Evolutionary conservation across 192 early-diverging fungal species (phyloP).

Genomic region (Gigaspora rosea): DNA sequence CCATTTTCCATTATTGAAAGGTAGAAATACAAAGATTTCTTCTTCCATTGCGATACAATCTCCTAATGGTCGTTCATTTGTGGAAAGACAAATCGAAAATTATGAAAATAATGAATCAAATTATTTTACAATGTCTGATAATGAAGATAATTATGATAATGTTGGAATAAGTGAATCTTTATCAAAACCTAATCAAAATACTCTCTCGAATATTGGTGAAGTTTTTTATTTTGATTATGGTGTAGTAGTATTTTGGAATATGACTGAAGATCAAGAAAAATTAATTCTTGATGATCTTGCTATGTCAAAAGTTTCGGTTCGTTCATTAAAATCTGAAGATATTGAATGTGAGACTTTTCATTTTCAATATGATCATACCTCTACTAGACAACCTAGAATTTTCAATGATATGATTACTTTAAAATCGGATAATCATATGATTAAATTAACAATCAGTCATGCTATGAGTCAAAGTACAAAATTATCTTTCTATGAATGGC

Average conservation of each 20-base stretch:
- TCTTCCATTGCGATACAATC: constrained; percentile 41
- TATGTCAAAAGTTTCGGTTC: constrained; percentile 36
- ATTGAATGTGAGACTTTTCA: constrained; percentile 77
- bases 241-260: constrained; percentile 63
- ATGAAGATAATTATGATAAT: constrained; percentile 17
- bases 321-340: constrained; percentile 52
- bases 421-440: constrained; percentile 63
- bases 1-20: constrained; percentile 55
- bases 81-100: constrained; percentile 54
- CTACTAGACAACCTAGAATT: constrained; percentile 63
- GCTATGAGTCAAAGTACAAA: constrained; percentile 61
- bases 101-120: constrained; percentile 44
- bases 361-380: constrained; percentile 75
- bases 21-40: constrained; percentile 33
- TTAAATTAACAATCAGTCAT: constrained; percentile 61
- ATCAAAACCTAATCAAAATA: constrained; percentile 36
- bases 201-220: constrained; percentile 43
- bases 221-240: constrained; percentile 64
- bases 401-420: constrained; percentile 88
- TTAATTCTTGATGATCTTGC: constrained; percentile 52
- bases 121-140: constrained; percentile 29
- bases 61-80: constrained; percentile 51
- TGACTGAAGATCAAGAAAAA: constrained; percentile 52
- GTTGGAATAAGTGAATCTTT: constrained; percentile 9
- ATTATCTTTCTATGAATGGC: constrained; percentile 58